phyloP scores from a whole-genome alignment of 2,329 filamentous ascomycete genomes.

The Xylariaceae sp. region DNA sequence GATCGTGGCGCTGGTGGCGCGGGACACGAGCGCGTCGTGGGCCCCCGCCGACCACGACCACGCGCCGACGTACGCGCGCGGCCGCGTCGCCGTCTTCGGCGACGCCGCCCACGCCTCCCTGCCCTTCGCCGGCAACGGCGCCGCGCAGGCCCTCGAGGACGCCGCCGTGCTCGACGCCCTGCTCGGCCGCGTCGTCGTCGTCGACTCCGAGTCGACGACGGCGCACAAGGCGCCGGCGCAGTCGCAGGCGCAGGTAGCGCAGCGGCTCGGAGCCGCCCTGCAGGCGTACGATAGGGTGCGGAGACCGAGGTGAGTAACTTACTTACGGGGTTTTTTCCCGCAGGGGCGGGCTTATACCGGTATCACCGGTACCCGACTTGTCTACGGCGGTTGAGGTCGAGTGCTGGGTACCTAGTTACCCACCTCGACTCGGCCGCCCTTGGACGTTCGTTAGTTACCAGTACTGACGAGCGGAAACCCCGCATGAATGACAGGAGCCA shows the following conservation, averaged over 20 bases:
- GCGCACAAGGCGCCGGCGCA: background rate
- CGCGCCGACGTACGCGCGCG: slow-evolving; percentile 21
- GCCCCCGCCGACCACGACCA: slow-evolving; percentile 26
- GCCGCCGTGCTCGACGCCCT: slow-evolving; percentile 22
- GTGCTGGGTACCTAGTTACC: no score
- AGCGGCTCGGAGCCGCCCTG: slow-evolving; percentile 18
- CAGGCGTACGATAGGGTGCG: slow-evolving; percentile 21
- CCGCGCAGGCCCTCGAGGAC: slow-evolving; percentile 31
- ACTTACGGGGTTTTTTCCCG: no score
- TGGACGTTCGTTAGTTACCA: no score
- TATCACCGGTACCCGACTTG: no score
- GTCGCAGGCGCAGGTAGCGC: no score
- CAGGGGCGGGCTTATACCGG: no score
- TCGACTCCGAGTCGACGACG: background rate
- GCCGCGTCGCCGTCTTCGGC: slow-evolving; percentile 22
- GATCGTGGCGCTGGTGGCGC: slow-evolving; percentile 23
- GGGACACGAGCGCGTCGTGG: slow-evolving; percentile 25
- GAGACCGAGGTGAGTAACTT: no score
- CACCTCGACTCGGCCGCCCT: no score
- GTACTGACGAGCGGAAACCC: no score
- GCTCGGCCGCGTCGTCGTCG: slow-evolving; percentile 10
- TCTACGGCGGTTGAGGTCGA: no score
- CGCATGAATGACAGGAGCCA: no score
- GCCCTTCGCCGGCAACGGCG: slow-evolving; percentile 29
- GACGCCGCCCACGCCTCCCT: slow-evolving; percentile 28